Evolutionary conservation across 495 filamentous ascomycete genomes (phyloP).

Genomic region (Wilcoxina mikolae): DNA sequence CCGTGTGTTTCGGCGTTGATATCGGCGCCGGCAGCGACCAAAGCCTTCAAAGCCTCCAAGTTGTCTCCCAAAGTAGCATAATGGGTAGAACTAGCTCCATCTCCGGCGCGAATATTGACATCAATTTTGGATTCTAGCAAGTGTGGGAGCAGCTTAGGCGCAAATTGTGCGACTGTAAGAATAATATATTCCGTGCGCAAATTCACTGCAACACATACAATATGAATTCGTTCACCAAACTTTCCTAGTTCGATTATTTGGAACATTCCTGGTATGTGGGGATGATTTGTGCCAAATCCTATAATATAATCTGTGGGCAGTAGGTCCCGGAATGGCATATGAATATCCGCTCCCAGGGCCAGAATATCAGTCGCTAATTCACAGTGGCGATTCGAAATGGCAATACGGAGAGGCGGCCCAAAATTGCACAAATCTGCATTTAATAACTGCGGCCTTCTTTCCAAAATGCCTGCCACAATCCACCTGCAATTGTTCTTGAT

Average conservation of each 20-base stretch:
- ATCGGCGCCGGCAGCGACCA: not conserved
- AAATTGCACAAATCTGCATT: not conserved
- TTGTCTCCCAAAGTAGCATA: not conserved
- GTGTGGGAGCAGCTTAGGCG: too few species aligned
- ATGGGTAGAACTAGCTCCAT: not conserved
- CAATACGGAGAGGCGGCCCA: not conserved
- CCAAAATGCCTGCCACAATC: not conserved
- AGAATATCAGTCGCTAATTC: not conserved
- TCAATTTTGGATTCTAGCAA: not conserved
- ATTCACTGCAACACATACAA: too few species aligned
- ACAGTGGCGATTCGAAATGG: not conserved
- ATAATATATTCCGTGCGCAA: too few species aligned
- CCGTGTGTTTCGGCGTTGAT: not conserved
- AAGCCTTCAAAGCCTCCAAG: not conserved
- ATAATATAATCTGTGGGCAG: too few species aligned
- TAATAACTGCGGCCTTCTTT: not conserved
- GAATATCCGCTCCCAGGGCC: not conserved
- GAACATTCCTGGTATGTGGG: too few species aligned
- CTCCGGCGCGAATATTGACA: not conserved
- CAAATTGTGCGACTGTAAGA: too few species aligned
- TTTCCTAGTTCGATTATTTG: too few species aligned
- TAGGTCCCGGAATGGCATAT: too few species aligned
- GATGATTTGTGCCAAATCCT: too few species aligned
- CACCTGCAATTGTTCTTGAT: not conserved
- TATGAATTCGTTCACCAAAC: too few species aligned